Evolutionary conservation across 2,329 filamentous ascomycete species (phyloP).

Genomic region (Microdochium trichocladiopsis): DNA sequence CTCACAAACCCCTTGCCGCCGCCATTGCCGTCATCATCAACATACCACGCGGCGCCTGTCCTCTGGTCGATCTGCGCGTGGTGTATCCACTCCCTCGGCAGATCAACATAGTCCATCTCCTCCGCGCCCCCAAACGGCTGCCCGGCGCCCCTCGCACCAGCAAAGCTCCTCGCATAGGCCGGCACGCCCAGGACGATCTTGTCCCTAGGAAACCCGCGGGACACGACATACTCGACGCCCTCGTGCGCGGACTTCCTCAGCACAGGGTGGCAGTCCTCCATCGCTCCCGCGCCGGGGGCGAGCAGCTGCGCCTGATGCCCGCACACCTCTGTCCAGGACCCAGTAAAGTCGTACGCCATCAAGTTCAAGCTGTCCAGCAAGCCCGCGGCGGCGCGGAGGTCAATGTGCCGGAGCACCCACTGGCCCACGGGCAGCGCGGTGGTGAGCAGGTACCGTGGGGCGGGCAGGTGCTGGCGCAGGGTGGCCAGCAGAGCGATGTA

Average conservation of each 20-base stretch:
- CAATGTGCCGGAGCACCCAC: conserved; percentile 55
- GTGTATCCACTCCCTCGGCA: conserved; percentile 43
- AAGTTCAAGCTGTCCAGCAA: conserved; percentile 58
- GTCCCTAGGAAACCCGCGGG: conserved; percentile 42
- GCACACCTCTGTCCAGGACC: conserved; percentile 51
- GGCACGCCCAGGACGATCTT: conserved; percentile 60
- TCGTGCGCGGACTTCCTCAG: conserved; percentile 41
- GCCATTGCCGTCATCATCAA: conserved; percentile 21
- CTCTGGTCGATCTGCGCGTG: conserved; percentile 37
- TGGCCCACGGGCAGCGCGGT: conserved; percentile 56
- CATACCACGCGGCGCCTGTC: conserved; percentile 50
- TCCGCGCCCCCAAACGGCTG: conserved; percentile 40
- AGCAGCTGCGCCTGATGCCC: conserved; percentile 61
- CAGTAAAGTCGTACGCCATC: conserved; percentile 64
- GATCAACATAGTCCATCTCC: conserved; percentile 56
- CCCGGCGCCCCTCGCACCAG: conserved; percentile 42
- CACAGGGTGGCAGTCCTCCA: conserved; percentile 13
- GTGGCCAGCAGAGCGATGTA: conserved; percentile 49
- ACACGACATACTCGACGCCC: conserved; percentile 46
- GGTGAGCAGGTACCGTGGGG: conserved; percentile 49
- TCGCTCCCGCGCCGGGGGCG: conserved; percentile 22
- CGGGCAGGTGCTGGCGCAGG: conserved; percentile 47
- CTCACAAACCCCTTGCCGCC: conserved; percentile 45
- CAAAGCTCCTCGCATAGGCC: conserved; percentile 55
- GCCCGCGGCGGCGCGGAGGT: conserved; percentile 40